phyloP scores from a whole-genome alignment of 108 stramenopile species.

The Nitzschia sp. region DNA sequence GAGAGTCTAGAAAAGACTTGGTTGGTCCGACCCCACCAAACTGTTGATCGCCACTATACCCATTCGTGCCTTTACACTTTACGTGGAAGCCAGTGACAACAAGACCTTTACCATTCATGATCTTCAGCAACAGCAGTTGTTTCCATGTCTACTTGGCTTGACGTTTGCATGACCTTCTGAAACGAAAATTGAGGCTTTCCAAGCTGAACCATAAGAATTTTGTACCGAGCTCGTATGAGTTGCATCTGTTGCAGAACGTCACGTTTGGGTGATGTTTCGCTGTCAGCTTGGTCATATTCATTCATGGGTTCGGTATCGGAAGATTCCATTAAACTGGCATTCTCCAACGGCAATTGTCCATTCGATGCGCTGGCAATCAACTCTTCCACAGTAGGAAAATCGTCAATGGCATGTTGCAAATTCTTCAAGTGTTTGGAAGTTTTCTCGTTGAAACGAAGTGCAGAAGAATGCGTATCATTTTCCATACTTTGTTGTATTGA shows the following conservation, averaged over 20 bases:
- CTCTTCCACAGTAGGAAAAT: conserved; percentile 22
- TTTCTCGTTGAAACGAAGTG: neutral
- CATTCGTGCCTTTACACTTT: too few relatives aligned
- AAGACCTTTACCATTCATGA: neutral
- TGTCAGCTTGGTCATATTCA: neutral
- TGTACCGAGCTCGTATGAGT: conserved; percentile 48
- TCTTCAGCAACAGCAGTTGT: neutral
- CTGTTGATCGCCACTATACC: too few relatives aligned
- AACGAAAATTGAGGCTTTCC: conserved; percentile 35
- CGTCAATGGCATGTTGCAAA: conserved; percentile 23
- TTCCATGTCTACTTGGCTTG: neutral
- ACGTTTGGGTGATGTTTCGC: neutral
- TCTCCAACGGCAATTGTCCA: too few relatives aligned
- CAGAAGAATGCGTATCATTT: neutral
- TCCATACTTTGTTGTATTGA: neutral
- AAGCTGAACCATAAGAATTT: conserved; percentile 41
- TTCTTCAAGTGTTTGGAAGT: conserved; percentile 8
- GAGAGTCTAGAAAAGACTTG: too few relatives aligned
- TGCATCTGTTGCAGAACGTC: conserved; percentile 37
- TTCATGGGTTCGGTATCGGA: neutral
- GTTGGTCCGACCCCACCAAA: too few relatives aligned
- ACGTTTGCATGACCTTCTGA: conserved; percentile 28
- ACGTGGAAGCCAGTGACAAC: too few relatives aligned
- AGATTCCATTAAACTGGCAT: neutral
- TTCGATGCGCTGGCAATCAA: conserved; percentile 6